Percentiles rank a stretch among this genome's conserved stretches.
These are phyloP conservation scores for Xylaria sp. DNA, from an alignment of 2,329 filamentous ascomycete species.

Conservation along the genomic window DNA sequence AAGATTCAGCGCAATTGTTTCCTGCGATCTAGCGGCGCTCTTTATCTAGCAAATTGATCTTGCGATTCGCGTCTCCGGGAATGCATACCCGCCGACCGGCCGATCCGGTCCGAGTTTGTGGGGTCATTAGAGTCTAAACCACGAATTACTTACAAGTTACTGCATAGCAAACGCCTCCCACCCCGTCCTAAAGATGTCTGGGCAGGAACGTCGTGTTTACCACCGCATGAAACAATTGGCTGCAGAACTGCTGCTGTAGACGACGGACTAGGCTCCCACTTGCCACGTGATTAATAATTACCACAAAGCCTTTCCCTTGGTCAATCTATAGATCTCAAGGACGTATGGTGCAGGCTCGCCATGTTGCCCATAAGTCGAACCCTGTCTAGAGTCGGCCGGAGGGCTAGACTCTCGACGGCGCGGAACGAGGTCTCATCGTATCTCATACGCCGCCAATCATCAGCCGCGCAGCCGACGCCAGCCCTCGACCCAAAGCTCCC, in stretches of 20 bases:
- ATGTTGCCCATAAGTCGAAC: slow-evolving; percentile 31
- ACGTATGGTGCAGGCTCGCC: background rate
- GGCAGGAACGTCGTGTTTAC: background rate
- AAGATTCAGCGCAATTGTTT: no score
- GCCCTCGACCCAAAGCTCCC: slow-evolving; percentile 55
- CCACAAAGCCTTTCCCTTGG: no score
- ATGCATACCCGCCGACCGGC: slow-evolving; percentile 2
- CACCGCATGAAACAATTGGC: background rate
- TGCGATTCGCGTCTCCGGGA: no score
- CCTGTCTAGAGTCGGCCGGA: slow-evolving; percentile 14
- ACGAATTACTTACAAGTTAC: slow-evolving; percentile 1
- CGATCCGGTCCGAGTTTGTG: slow-evolving; percentile 12
- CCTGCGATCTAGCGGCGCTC: no score
- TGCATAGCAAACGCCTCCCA: background rate
- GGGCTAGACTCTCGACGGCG: slow-evolving; percentile 11
- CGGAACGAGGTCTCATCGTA: background rate
- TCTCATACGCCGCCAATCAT: slow-evolving; percentile 36
- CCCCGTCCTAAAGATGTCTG: background rate
- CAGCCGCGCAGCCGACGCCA: slow-evolving; percentile 33
- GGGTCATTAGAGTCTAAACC: background rate
- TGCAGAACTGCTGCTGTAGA: no score
- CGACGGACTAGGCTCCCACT: no score
- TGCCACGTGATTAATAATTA: no score
- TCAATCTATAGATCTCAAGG: background rate
- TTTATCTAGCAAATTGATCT: no score